Evolutionary conservation across 495 filamentous ascomycete genomes (phyloP).

Genomic region (Penicillium coprophilum): DNA sequence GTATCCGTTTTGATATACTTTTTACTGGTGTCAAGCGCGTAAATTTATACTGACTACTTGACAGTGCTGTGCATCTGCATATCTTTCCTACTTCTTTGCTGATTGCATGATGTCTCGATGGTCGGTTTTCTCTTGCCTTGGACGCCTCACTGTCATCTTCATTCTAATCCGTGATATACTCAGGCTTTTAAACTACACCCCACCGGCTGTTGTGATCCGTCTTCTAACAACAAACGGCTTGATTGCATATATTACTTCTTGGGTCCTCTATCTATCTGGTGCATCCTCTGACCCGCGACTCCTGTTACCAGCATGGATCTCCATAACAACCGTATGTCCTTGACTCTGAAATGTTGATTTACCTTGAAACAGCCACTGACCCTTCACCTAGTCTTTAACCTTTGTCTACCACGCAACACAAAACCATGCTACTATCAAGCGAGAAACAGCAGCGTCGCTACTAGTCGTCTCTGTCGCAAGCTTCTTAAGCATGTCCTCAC

Average conservation of each 20-base stretch:
- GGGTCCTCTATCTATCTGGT: constrained; percentile 72
- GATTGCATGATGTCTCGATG: constrained; percentile 92
- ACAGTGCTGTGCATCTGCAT: constrained; percentile 78
- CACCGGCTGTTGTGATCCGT: constrained; percentile 78
- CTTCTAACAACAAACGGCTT: constrained; percentile 75
- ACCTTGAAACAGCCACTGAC: neutral
- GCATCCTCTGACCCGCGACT: constrained; percentile 73
- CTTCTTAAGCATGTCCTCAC: constrained; percentile 70
- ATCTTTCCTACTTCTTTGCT: constrained; percentile 86
- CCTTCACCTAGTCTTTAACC: constrained; percentile 61
- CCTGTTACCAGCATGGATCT: constrained; percentile 83
- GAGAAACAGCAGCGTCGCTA: constrained; percentile 76
- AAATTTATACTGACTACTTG: constrained; percentile 6
- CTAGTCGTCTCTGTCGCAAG: constrained; percentile 72
- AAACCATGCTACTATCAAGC: constrained; percentile 76
- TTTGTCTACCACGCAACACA: constrained; percentile 79
- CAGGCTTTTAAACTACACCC: constrained; percentile 86
- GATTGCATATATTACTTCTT: constrained; percentile 79
- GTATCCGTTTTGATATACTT: constrained; percentile 1
- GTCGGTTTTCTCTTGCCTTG: constrained; percentile 42
- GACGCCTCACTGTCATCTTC: neutral
- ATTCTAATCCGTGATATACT: constrained; percentile 1
- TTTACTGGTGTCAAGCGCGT: neutral
- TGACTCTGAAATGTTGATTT: neutral
- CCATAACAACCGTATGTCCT: constrained; percentile 67